A percentile compares a stretch with the other conserved stretches of the same genome.
These are phyloP conservation scores for Phytophthora palmivora DNA, from an alignment of 352 stramenopile genomes.

Conservation along the genomic window DNA sequence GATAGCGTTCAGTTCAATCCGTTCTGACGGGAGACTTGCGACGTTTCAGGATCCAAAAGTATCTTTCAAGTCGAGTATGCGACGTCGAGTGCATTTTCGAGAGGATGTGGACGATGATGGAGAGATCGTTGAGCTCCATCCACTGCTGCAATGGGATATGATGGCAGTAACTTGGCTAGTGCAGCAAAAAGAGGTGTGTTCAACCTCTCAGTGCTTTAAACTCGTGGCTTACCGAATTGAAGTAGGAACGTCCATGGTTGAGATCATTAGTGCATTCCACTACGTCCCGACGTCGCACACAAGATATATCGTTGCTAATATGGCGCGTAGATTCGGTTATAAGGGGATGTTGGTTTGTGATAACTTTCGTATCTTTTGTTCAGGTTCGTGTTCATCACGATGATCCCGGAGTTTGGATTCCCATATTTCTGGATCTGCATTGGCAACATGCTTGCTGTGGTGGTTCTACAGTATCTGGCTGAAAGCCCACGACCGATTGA, in stretches of 20 bases:
- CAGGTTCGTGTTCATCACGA: conserved; percentile 72
- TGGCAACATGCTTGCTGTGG: conserved; percentile 58
- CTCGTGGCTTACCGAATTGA: not conserved
- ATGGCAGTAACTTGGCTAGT: conserved; percentile 44
- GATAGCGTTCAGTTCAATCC: conserved; percentile 25
- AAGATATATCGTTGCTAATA: conserved; percentile 70
- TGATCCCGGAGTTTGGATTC: conserved; percentile 62
- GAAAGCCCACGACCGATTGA: conserved; percentile 61
- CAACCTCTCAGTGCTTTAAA: not conserved
- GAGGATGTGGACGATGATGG: conserved; percentile 26
- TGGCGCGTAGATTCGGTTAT: conserved; percentile 43
- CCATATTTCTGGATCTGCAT: conserved; percentile 76
- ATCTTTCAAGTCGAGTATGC: conserved; percentile 34
- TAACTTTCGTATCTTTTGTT: conserved; percentile 11
- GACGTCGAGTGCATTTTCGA: conserved; percentile 33
- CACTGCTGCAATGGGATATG: conserved; percentile 68
- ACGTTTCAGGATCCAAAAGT: conserved; percentile 31
- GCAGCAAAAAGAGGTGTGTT: conserved; percentile 46
- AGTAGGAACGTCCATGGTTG: conserved; percentile 41
- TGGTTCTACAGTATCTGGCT: conserved; percentile 56
- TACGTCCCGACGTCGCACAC: conserved; percentile 59
- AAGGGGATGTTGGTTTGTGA: conserved; percentile 4
- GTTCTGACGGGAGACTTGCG: conserved; percentile 11
- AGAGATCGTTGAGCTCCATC: conserved; percentile 40
- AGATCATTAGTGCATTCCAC: conserved; percentile 51